These are phyloP conservation scores for Leccinum truebloodii DNA, from an alignment of 768 basidiomycete genomes.

Conservation along the genomic window DNA sequence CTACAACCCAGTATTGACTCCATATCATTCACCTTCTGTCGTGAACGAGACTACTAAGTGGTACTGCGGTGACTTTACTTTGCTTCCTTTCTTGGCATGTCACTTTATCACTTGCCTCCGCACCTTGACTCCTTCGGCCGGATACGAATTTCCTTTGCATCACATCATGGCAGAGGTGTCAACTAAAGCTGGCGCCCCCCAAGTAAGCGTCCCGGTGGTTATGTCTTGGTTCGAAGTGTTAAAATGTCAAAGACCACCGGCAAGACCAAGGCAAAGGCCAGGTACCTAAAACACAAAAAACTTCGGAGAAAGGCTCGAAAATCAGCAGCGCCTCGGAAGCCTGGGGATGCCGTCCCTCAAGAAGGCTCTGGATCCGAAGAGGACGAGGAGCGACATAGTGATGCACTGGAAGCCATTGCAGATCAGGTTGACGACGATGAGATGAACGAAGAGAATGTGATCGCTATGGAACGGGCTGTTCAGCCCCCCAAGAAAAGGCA, in stretches of 20 bases:
- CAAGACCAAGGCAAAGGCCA: constrained; percentile 68
- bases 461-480: constrained; percentile 10
- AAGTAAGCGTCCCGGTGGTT: constrained; percentile 18
- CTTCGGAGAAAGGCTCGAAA: constrained; percentile 58
- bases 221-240: background rate
- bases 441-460: constrained; percentile 9
- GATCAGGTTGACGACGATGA: constrained; percentile 21
- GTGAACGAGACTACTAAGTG: no score
- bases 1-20: background rate
- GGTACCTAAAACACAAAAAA: constrained; percentile 74
- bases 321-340: constrained; percentile 27
- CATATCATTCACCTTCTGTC: no score
- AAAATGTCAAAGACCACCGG: constrained; percentile 40
- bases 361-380: constrained; percentile 23
- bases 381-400: constrained; percentile 23
- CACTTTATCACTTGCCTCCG: no score
- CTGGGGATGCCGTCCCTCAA: constrained; percentile 17
- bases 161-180: constrained; percentile 12
- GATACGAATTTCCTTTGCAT: no score
- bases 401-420: constrained; percentile 13
- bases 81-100: constrained; percentile 9
- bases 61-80: no score
- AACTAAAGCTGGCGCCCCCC: constrained; percentile 9
- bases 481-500: constrained; percentile 47
- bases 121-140: background rate